Conservation (phyloP, 768 basidiomycete genomes). For the Trametopsis cervina region DNA sequence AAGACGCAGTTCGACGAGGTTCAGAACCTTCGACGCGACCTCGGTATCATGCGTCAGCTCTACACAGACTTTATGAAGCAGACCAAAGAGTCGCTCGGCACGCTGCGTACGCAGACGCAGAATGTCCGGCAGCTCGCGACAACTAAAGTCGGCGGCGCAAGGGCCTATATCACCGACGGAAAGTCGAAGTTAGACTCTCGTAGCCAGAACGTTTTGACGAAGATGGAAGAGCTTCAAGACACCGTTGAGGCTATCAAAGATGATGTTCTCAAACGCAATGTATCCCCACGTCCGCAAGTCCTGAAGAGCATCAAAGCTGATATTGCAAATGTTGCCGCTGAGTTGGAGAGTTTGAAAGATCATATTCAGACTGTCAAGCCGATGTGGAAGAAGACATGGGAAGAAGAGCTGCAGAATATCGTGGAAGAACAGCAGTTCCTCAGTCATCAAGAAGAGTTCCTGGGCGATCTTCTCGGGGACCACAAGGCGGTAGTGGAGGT, state of each 20-base stretch:
- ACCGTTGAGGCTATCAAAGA: slow-evolving; percentile 83
- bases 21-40: slow-evolving; percentile 86
- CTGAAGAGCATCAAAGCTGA: slow-evolving; percentile 70
- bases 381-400: slow-evolving; percentile 99
- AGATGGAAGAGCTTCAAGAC: slow-evolving; percentile 91
- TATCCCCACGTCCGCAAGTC: slow-evolving; percentile 71
- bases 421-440: slow-evolving; percentile 96
- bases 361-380: slow-evolving; percentile 89
- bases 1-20: slow-evolving; percentile 94
- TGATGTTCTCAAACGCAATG: slow-evolving; percentile 84
- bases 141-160: slow-evolving; percentile 75
- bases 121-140: slow-evolving; percentile 83
- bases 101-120: slow-evolving; percentile 77
- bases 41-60: slow-evolving; percentile 89
- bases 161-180: slow-evolving; percentile 85
- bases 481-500: slow-evolving; percentile 84
- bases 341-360: slow-evolving; percentile 71
- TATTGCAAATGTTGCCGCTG: slow-evolving; percentile 53
- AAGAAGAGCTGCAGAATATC: slow-evolving; percentile 91
- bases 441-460: slow-evolving; percentile 86
- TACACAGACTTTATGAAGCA: slow-evolving; percentile 91
- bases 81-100: slow-evolving; percentile 79
- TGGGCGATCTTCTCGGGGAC: slow-evolving; percentile 84
- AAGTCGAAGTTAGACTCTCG: slow-evolving; percentile 87
- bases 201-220: slow-evolving; percentile 84